Conservation (phyloP, 345 rosid species). For the Sonneratia alba region DNA sequence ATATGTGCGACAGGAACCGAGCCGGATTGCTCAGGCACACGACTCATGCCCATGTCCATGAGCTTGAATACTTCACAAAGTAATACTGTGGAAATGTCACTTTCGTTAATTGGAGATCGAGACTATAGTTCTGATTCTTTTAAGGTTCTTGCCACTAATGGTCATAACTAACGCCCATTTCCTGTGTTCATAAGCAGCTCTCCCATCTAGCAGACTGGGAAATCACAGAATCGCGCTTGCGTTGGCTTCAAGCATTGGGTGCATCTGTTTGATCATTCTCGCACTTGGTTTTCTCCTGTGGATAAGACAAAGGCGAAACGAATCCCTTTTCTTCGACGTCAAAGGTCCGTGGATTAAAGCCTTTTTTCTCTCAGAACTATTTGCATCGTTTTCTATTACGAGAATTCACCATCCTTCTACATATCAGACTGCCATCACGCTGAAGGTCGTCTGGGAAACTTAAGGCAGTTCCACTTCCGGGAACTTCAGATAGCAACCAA, state of each 20-base stretch:
- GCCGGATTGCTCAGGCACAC: constrained; percentile 76
- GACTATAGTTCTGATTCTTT: neutral
- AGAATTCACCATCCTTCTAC: neutral
- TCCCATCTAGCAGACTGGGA: constrained; percentile 30
- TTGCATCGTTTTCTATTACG: neutral
- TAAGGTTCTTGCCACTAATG: neutral
- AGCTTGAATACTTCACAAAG: constrained; percentile 68
- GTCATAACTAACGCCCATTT: neutral
- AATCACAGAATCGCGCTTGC: constrained; percentile 68
- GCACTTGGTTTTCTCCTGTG: constrained; percentile 63
- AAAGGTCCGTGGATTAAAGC: constrained; percentile 40
- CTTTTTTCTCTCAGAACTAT: neutral
- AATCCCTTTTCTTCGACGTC: constrained; percentile 61
- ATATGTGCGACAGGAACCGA: constrained; percentile 85
- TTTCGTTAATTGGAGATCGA: too few relatives aligned
- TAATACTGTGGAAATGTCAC: constrained; percentile 11
- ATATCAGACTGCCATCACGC: constrained; percentile 47
- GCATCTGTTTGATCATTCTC: constrained; percentile 51
- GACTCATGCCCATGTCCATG: constrained; percentile 94
- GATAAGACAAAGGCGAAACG: constrained; percentile 71
- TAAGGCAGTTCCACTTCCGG: constrained; percentile 78
- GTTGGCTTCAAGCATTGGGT: constrained; percentile 59
- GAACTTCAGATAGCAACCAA: constrained; percentile 76
- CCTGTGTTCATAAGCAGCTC: constrained; percentile 22
- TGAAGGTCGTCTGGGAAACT: constrained; percentile 82